Base-by-base conservation (phyloP, 1,284 basidiomycete genomes). In the Rhodotorula sp. region DNA sequence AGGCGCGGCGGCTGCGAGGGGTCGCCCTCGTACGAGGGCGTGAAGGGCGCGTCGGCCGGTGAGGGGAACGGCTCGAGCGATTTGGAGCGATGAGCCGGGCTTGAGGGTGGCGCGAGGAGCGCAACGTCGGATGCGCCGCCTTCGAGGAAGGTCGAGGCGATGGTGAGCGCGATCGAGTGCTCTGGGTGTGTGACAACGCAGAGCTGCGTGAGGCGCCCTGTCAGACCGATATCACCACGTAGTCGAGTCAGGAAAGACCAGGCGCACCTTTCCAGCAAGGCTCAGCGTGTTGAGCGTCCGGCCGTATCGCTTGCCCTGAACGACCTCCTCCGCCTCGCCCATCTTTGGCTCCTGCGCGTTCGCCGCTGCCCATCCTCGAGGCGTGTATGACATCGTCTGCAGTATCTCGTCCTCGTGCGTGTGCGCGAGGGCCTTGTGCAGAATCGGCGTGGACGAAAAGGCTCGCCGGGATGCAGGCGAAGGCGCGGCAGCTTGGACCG, bases 101-200 rank as follows among this genome's bases (percentile, higher is more conserved):
- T n/a, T n/a, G n/a, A n/a, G n/a, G n/a, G n/a, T n/a, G n/a, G 21
- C 23, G 41, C 52, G 61, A 55, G 41, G 52, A 63, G 52, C 16
- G 16, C 53, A 25, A 63, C 25, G 61, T 46, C n/a, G 4, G 41
- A 44, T 4, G 52, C 41, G n/a, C 61, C 61, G 4, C n/a, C 52
- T 27, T 63, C 61, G 50, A 63, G 61, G 44, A 63, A 63, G 25
- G 61, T 46, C n/a, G 61, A 14, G 19, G 52, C 61, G 52, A 63
- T 42, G 17, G 61, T 55, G 52, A 54, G 61, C 25, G 53, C 41
- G 61, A 63, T 45, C 17, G 52, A 55, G 12, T 25, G 12, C 25
- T 63, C 53, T 12, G 62, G 45, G 44, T 64, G 52, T 14, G 45
- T n/a, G 44, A 56, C 27, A 44, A 48, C 62, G 25, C 34, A 44